Evolutionary conservation across 2,329 filamentous ascomycete species (phyloP).

Genomic region (Xylaria multiplex): DNA sequence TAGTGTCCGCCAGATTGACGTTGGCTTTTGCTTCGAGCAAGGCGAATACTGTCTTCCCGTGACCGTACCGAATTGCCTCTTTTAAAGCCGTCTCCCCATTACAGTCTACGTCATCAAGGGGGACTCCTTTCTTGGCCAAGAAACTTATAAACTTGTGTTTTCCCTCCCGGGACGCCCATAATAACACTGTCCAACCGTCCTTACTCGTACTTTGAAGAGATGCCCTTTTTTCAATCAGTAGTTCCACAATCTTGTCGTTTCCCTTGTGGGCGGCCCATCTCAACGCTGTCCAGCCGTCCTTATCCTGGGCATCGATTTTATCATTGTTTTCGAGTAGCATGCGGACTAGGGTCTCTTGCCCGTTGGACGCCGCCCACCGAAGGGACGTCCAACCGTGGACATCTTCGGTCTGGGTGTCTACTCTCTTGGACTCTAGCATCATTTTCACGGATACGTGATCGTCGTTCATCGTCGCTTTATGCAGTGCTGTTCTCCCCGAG

Average conservation of each 20-base stretch:
- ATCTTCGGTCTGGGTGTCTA: slow-evolving; percentile 11
- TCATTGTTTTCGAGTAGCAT: slow-evolving; percentile 17
- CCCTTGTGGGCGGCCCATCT: slow-evolving; percentile 24
- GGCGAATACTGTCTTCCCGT: slow-evolving; percentile 12
- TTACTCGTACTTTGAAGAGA: slow-evolving; percentile 6
- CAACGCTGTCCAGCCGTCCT: slow-evolving; percentile 27
- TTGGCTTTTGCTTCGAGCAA: slow-evolving; percentile 20
- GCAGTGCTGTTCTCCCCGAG: slow-evolving; percentile 14
- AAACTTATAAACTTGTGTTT: slow-evolving; percentile 13
- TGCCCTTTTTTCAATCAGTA: slow-evolving; percentile 19
- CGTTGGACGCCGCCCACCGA: slow-evolving; percentile 19
- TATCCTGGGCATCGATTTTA: slow-evolving; percentile 22
- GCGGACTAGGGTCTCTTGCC: slow-evolving; percentile 7
- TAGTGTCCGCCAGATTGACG: slow-evolving; percentile 13
- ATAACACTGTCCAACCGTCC: slow-evolving; percentile 24
- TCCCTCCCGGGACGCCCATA: slow-evolving; percentile 23
- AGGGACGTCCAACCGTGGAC: slow-evolving; percentile 17
- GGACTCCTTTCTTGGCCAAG: slow-evolving; percentile 6
- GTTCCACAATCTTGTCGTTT: slow-evolving; percentile 15
- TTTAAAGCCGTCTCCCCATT: slow-evolving; percentile 14
- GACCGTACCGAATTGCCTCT: slow-evolving; percentile 23
- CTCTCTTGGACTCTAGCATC: slow-evolving; percentile 13
- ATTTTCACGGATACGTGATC: slow-evolving; percentile 3
- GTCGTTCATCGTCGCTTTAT: slow-evolving; percentile 19
- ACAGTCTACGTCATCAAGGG: background rate